Percentiles rank a stretch among this genome's conserved stretches.
These are phyloP conservation scores for Carnegiea gigantea DNA, from an alignment of 179 eudicot species.

Conservation along the genomic window DNA sequence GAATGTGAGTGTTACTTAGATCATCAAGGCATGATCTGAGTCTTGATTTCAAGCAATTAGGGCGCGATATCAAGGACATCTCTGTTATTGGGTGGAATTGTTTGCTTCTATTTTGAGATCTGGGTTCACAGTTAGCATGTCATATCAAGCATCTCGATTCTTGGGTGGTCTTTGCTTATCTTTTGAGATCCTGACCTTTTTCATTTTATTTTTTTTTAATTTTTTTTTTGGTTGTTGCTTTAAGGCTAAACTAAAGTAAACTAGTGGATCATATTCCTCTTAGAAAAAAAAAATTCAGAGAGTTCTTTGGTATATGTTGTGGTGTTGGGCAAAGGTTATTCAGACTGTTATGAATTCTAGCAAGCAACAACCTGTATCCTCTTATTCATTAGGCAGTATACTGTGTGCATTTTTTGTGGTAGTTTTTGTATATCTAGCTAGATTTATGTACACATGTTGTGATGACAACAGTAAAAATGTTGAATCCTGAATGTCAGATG, in stretches of 20 bases:
- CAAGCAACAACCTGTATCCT: neutral
- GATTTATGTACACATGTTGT: neutral
- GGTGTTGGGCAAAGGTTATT: neutral
- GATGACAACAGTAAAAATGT: too few species aligned
- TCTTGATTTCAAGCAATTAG: too few species aligned
- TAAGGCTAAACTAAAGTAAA: too few species aligned
- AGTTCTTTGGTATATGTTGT: neutral
- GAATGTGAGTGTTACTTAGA: neutral
- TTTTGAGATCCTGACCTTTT: neutral
- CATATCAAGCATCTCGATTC: neutral
- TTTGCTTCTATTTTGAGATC: neutral
- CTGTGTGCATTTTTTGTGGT: neutral
- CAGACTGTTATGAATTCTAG: neutral
- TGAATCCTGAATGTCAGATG: too few species aligned
- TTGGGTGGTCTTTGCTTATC: neutral
- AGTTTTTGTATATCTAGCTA: neutral
- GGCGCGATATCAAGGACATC: too few species aligned
- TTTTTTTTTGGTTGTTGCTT: too few species aligned
- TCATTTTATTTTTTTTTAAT: neutral
- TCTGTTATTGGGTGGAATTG: neutral
- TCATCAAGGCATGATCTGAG: too few species aligned
- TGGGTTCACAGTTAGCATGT: neutral
- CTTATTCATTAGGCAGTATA: too few species aligned
- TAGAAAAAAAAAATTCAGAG: neutral
- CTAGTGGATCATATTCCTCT: neutral